A percentile compares a stretch with the other conserved stretches of the same genome.
These are phyloP conservation scores for Moringa oleifera DNA, from an alignment of 345 rosid species.

Conservation along the genomic window DNA sequence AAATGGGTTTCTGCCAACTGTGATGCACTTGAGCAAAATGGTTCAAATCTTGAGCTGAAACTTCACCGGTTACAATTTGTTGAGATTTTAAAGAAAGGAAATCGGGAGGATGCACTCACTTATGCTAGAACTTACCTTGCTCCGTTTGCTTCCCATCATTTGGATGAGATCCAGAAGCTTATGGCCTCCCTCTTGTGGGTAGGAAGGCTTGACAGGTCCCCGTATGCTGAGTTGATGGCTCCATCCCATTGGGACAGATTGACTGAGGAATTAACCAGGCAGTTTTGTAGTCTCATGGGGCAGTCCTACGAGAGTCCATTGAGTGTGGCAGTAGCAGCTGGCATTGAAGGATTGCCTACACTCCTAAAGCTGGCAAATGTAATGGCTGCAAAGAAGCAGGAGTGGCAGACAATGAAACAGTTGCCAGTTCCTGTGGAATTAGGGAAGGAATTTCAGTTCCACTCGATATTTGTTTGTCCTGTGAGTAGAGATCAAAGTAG, in stretches of 20 bases:
- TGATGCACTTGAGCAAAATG: slow-evolving; percentile 37
- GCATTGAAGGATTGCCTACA: slow-evolving; percentile 56
- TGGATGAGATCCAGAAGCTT: slow-evolving; percentile 44
- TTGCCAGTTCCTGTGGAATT: slow-evolving; percentile 58
- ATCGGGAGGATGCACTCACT: slow-evolving; percentile 38
- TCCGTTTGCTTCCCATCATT: slow-evolving; percentile 32
- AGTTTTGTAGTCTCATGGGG: slow-evolving; percentile 46
- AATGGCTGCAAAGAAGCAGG: slow-evolving; percentile 62
- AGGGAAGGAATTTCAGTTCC: slow-evolving; percentile 61
- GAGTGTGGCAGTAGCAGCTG: slow-evolving; percentile 54
- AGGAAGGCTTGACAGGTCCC: slow-evolving; percentile 49
- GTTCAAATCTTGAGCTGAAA: slow-evolving; percentile 55
- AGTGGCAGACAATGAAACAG: slow-evolving; percentile 61
- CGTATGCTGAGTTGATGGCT: slow-evolving; percentile 42
- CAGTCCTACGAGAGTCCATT: slow-evolving; percentile 48
- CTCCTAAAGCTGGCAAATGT: slow-evolving; percentile 64
- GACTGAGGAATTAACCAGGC: slow-evolving; percentile 41
- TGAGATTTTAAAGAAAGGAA: slow-evolving; percentile 59
- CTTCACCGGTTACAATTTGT: slow-evolving; percentile 49
- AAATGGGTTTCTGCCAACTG: slow-evolving; percentile 55
- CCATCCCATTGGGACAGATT: slow-evolving; percentile 44
- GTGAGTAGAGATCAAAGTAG: slow-evolving; percentile 64
- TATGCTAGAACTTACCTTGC: slow-evolving; percentile 56
- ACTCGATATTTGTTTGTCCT: slow-evolving; percentile 69
- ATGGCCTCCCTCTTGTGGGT: slow-evolving; percentile 48